phyloP scores from a whole-genome alignment of 495 filamentous ascomycete species.

The Penicillium samsonianum region DNA sequence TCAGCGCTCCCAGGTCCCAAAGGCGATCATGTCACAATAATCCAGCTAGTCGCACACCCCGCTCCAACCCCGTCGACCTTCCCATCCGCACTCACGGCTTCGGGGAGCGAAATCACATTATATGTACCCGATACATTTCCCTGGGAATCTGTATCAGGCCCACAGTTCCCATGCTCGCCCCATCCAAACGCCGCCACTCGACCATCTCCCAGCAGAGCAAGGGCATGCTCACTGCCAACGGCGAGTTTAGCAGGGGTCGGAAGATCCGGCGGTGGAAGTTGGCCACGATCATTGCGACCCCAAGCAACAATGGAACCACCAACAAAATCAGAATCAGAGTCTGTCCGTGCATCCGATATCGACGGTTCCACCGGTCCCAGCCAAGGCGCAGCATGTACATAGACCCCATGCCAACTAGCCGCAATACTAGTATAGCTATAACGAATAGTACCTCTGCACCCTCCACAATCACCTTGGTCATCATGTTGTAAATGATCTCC shows the following conservation, averaged over 20 bases:
- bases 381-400: constrained; percentile 47
- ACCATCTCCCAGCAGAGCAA: constrained; percentile 64
- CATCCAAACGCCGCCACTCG: constrained; percentile 81
- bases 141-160: constrained; percentile 58
- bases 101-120: constrained; percentile 59
- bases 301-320: constrained; percentile 34
- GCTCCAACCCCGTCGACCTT: constrained; percentile 64
- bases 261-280: constrained; percentile 64
- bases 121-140: constrained; percentile 66
- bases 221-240: constrained; percentile 82
- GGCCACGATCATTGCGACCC: constrained; percentile 83
- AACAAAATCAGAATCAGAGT: not conserved
- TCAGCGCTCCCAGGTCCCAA: not conserved
- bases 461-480: not conserved
- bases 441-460: not conserved
- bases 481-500: not conserved
- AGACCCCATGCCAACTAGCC: constrained; percentile 82
- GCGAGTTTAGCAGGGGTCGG: constrained; percentile 58
- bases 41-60: constrained; percentile 88
- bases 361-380: not conserved
- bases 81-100: constrained; percentile 19
- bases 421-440: constrained; percentile 40
- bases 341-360: not conserved
- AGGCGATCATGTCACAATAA: constrained; percentile 48
- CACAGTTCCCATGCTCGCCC: constrained; percentile 98